Evolutionary conservation across 2,329 filamentous ascomycete species (phyloP), one percentile per base, ranked within the genome.

Genomic region (Stemphylium lycopersici): DNA sequence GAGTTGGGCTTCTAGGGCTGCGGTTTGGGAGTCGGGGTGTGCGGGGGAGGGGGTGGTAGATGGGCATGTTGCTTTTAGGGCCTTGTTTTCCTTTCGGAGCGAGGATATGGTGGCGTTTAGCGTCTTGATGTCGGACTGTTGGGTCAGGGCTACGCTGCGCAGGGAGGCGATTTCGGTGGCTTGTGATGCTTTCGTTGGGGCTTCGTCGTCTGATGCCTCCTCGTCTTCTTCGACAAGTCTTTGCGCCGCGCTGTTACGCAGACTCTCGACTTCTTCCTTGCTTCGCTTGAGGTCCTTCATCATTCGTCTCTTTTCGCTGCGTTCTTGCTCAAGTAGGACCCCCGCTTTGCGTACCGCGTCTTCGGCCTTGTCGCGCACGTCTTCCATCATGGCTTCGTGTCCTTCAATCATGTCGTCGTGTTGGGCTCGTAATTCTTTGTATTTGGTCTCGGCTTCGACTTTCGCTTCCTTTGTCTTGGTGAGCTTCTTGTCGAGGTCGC

Each of bases 311-410:
- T 71, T 74, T 42, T 74, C 71, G 32, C 50, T 66, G 22, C 71
- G 62, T 48, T 75, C 71, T n/a, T 68, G 66, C 20, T 72, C 62
- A 3, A 75, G 62, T 5, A 75, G 55, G 8, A 62, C 58, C 33
- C 67, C 67, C 3, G 67, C 65, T 55, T 73, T 74, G 44, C 69
- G 63, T 2, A 75, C 65, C 3, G 68, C 71, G 39, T 75, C 71
- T 50, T 74, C 72, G 4, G 72, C 72, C 32, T 69, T 75, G 8
- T 67, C 62, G 16, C 69, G 71, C 11, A 73, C 61, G 22, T 69
- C 63, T 44, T 69, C 64, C 22, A 71, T 42, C 37, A 65, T 59
- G 2, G 61, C 52, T 43, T 70, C 63, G 24, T 72, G 65, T 1
- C 67, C 61, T 54, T 71, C 68, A 6, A 59, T 52, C 8, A 71